phyloP scores from a whole-genome alignment of 768 basidiomycete genomes.

The Pulveroboletus sp. region DNA sequence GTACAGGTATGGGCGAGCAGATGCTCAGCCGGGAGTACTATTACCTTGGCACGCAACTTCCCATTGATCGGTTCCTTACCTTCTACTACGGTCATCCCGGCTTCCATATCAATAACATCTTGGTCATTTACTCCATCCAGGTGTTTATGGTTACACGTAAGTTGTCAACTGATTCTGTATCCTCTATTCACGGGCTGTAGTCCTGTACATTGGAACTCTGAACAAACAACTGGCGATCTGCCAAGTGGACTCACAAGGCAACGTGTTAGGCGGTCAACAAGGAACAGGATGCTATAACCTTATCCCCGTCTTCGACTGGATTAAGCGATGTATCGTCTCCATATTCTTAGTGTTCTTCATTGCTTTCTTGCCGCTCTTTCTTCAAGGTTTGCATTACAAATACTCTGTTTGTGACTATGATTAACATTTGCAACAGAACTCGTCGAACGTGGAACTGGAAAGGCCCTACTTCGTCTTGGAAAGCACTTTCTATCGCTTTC shows the following conservation, averaged over 20 bases:
- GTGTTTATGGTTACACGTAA: conserved; percentile 93
- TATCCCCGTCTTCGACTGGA: conserved; percentile 96
- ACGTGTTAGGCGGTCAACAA: conserved; percentile 78
- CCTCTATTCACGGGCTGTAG: conserved; percentile 35
- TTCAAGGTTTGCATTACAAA: conserved; percentile 66
- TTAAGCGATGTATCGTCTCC: conserved; percentile 92
- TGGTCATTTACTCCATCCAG: conserved; percentile 97
- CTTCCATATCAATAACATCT: conserved; percentile 99
- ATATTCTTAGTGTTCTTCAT: conserved; percentile 99
- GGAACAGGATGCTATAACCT: conserved; percentile 87
- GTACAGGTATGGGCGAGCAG: conserved; percentile 99
- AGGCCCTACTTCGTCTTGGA: conserved; percentile 87
- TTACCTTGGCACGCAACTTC: conserved; percentile 96
- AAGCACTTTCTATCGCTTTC: conserved; percentile 98
- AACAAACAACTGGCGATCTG: conserved; percentile 93
- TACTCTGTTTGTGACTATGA: conserved; percentile 1
- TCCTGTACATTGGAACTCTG: conserved; percentile 92
- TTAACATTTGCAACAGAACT: conserved; percentile 56
- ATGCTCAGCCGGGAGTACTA: conserved; percentile 99
- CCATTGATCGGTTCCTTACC: conserved; percentile 97
- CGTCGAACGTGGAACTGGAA: conserved; percentile 93
- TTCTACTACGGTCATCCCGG: conserved; percentile 99
- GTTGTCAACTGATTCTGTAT: conserved; percentile 31
- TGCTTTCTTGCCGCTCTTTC: conserved; percentile 92
- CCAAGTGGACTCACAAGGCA: conserved; percentile 74